Conservation (phyloP, 495 filamentous ascomycete species). For the Choiromyces venosus region DNA sequence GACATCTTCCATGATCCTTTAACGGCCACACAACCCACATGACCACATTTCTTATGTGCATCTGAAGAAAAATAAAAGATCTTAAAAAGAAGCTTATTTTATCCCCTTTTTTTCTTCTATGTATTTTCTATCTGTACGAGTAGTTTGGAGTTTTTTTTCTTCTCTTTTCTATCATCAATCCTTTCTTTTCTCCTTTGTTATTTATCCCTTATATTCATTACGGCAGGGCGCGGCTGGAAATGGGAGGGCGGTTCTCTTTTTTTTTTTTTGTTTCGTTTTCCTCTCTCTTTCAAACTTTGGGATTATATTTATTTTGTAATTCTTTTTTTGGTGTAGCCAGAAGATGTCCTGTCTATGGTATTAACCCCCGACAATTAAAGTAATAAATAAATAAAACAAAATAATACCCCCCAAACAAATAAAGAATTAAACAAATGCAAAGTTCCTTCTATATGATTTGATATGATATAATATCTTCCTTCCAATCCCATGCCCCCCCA, state of each 20-base stretch:
- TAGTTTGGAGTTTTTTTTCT: conserved; percentile 10
- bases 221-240: background rate
- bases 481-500: background rate
- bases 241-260: background rate
- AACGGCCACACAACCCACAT: background rate
- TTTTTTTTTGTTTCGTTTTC: background rate
- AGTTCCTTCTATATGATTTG: too few species aligned
- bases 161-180: background rate
- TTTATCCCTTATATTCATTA: background rate
- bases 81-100: background rate
- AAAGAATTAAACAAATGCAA: background rate
- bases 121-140: conserved; percentile 6
- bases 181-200: background rate
- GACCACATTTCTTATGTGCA: background rate
- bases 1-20: background rate
- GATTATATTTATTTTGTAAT: conserved; percentile 26
- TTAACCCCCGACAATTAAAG: background rate
- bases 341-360: background rate
- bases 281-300: conserved; percentile 13
- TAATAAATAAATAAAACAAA: background rate
- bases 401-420: background rate
- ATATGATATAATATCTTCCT: background rate
- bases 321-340: conserved; percentile 22
- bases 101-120: conserved; percentile 1
- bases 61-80: background rate